Evolutionary conservation across 176 grass and related monocot species (phyloP).

Genomic region (Zea mays): Zm-B73-REFERENCE-NAM-5.0 NC_050100.1:2651001-2651500

Average conservation of each 20-base stretch:
- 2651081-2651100: conserved; percentile 76
- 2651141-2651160: conserved; percentile 12
- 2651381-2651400: conserved; percentile 35
- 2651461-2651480: conserved; percentile 62
- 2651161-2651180: neutral
- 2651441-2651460: conserved; percentile 39
- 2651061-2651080: conserved; percentile 67
- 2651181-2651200: no score
- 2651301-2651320: conserved; percentile 81
- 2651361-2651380: conserved; percentile 45
- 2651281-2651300: conserved; percentile 58
- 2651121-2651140: conserved; percentile 6
- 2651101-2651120: conserved; percentile 48
- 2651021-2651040: conserved; percentile 38
- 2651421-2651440: conserved; percentile 55
- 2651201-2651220: conserved; percentile 27
- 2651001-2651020: conserved; percentile 32
- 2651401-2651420: conserved; percentile 49
- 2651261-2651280: conserved; percentile 42
- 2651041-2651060: neutral
- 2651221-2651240: conserved; percentile 67
- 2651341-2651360: conserved; percentile 47
- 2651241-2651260: conserved; percentile 61
- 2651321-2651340: conserved; percentile 54
- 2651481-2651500: conserved; percentile 75